Conservation (phyloP, 1,284 basidiomycete genomes). For the Ganoderma leucocontextum region DNA sequence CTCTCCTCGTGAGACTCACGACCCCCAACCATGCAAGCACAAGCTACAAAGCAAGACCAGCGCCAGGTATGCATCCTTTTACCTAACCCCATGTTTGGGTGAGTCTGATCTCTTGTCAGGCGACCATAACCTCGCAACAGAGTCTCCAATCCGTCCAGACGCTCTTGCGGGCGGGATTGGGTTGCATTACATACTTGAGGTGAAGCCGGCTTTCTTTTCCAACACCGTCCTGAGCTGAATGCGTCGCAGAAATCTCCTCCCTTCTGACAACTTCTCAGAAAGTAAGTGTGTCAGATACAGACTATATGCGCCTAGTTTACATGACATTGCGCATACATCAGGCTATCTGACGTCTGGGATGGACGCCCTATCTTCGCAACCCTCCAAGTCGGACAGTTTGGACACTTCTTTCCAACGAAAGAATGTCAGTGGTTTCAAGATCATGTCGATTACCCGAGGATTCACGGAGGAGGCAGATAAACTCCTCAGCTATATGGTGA, state of each 20-base stretch:
- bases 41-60: conserved; percentile 37
- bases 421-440: conserved; percentile 63
- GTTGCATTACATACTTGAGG: conserved; percentile 82
- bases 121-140: conserved; percentile 63
- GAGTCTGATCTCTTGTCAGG: conserved; percentile 30
- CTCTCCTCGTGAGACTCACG: conserved; percentile 11
- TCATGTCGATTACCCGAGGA: conserved; percentile 77
- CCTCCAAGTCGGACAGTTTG: conserved; percentile 46
- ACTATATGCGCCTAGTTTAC: conserved; percentile 22
- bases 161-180: conserved; percentile 74
- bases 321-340: conserved; percentile 37
- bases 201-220: conserved; percentile 35
- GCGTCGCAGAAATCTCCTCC: conserved; percentile 67
- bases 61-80: conserved; percentile 32
- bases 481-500: conserved; percentile 79
- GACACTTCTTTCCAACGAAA: conserved; percentile 43
- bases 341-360: conserved; percentile 64
- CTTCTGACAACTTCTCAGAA: conserved; percentile 82
- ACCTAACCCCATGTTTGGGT: not conserved
- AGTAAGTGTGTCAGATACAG: conserved; percentile 59
- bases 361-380: conserved; percentile 48
- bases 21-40: conserved; percentile 43
- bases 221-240: not conserved
- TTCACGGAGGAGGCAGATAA: conserved; percentile 83
- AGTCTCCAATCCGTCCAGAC: conserved; percentile 75